Conservation (phyloP, 2,329 filamentous ascomycete species). For the Myriosclerotinia duriaeana region DNA sequence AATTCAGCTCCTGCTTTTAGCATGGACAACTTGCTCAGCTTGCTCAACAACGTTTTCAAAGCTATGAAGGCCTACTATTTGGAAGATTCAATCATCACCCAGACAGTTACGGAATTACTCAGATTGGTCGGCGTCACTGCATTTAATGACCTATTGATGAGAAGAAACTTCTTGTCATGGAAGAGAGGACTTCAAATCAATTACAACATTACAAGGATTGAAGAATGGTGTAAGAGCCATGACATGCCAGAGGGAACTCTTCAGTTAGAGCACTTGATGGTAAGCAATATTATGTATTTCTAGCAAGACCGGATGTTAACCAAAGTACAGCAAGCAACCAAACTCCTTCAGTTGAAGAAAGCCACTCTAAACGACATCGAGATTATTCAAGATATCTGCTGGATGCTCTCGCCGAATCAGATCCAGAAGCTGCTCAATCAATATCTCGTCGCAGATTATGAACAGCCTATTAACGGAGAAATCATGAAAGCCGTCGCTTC, state of each 20-base stretch:
- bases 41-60: slow-evolving; percentile 95
- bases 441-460: slow-evolving; percentile 97
- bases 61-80: slow-evolving; percentile 99
- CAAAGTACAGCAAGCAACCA: slow-evolving; percentile 78
- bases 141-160: slow-evolving; percentile 97
- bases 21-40: slow-evolving; percentile 96
- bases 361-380: slow-evolving; percentile 98
- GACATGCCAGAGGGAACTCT: slow-evolving; percentile 98
- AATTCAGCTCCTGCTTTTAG: slow-evolving; percentile 94
- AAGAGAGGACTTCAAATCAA: slow-evolving; percentile 99
- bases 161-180: slow-evolving; percentile 97
- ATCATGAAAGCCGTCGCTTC: slow-evolving; percentile 99
- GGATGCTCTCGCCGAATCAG: slow-evolving; percentile 99
- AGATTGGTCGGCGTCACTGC: slow-evolving; percentile 93
- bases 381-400: slow-evolving; percentile 99
- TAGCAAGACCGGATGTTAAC: slow-evolving; percentile 38
- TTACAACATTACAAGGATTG: slow-evolving; percentile 98
- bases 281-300: slow-evolving; percentile 44
- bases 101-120: slow-evolving; percentile 91
- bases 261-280: slow-evolving; percentile 97
- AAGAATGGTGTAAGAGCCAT: slow-evolving; percentile 99
- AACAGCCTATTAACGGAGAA: slow-evolving; percentile 98
- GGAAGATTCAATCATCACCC: slow-evolving; percentile 92
- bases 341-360: slow-evolving; percentile 97
- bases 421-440: slow-evolving; percentile 99